These are phyloP conservation scores for Ogataea henricii DNA, from an alignment of 805 yeast species.

Conservation along the genomic window DNA sequence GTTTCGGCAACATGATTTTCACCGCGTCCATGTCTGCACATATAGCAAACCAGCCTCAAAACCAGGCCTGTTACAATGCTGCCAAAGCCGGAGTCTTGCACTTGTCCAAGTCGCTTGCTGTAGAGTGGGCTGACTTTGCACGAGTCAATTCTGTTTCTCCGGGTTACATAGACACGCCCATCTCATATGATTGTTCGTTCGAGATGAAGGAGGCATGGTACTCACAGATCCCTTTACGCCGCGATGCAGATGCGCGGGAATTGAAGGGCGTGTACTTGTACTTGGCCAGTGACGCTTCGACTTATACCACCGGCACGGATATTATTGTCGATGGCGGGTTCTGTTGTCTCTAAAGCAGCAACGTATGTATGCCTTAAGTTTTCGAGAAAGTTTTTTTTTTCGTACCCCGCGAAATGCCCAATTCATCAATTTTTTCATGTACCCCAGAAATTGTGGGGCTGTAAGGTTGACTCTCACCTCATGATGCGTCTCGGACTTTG, in stretches of 20 bases:
- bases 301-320: slow-evolving; percentile 50
- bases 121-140: slow-evolving; percentile 49
- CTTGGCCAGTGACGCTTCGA: slow-evolving; percentile 51
- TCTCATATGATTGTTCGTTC: slow-evolving; percentile 30
- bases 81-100: slow-evolving; percentile 50
- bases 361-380: too few relatives aligned
- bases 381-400: background rate
- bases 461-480: slow-evolving; percentile 4
- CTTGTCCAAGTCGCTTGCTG: slow-evolving; percentile 45
- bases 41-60: slow-evolving; percentile 51
- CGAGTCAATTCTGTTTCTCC: slow-evolving; percentile 51
- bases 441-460: slow-evolving; percentile 2
- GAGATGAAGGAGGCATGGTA: slow-evolving; percentile 31
- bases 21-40: slow-evolving; percentile 55
- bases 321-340: slow-evolving; percentile 48
- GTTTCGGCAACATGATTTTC: slow-evolving; percentile 46
- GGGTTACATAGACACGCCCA: slow-evolving; percentile 50
- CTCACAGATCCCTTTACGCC: slow-evolving; percentile 40
- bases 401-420: slow-evolving; percentile 2
- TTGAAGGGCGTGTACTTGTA: slow-evolving; percentile 51
- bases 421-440: background rate
- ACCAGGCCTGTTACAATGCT: slow-evolving; percentile 47
- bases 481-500: background rate
- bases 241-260: slow-evolving; percentile 49
- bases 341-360: slow-evolving; percentile 17